These are phyloP conservation scores for Agrocybe praecox DNA, from an alignment of 768 basidiomycete species.

Conservation along the genomic window DNA sequence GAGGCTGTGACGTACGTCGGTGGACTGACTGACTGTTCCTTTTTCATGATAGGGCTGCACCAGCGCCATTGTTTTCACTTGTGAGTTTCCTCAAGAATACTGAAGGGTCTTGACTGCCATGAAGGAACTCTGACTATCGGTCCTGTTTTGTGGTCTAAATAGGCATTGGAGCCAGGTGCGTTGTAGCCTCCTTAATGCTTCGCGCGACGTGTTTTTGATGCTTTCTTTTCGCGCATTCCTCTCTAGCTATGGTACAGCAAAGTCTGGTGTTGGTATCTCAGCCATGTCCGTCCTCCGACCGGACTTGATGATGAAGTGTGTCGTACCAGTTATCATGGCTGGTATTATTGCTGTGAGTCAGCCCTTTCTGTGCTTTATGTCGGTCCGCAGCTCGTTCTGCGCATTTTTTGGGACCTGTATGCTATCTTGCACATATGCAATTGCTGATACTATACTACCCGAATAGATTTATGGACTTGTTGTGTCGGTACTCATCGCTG, in stretches of 20 bases:
- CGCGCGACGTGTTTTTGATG: slow-evolving; percentile 14
- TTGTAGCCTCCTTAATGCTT: slow-evolving; percentile 15
- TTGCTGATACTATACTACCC: neutral
- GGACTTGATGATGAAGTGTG: slow-evolving; percentile 98
- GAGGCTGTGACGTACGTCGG: slow-evolving; percentile 18
- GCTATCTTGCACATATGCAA: neutral
- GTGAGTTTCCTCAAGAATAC: slow-evolving; percentile 49
- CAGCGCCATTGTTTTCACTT: slow-evolving; percentile 96
- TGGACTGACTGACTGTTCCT: slow-evolving; percentile 4
- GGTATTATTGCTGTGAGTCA: slow-evolving; percentile 97
- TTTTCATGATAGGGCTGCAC: slow-evolving; percentile 80
- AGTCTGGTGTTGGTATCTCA: slow-evolving; percentile 96
- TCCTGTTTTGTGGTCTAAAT: slow-evolving; percentile 9
- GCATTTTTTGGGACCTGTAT: neutral
- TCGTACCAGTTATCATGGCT: slow-evolving; percentile 98
- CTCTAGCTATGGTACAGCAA: slow-evolving; percentile 94
- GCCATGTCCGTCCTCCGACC: slow-evolving; percentile 98
- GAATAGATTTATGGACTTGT: slow-evolving; percentile 94
- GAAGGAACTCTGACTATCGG: neutral
- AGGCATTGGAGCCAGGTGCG: slow-evolving; percentile 89
- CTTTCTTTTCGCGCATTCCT: neutral
- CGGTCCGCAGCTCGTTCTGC: neutral
- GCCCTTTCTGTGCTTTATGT: slow-evolving; percentile 4
- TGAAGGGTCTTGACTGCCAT: neutral
- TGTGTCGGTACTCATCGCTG: slow-evolving; percentile 95